Evolutionary conservation across 1,284 basidiomycete genomes (phyloP), one percentile per base, ranked within the genome.

Genomic region (Psilocybe mexicana): DNA sequence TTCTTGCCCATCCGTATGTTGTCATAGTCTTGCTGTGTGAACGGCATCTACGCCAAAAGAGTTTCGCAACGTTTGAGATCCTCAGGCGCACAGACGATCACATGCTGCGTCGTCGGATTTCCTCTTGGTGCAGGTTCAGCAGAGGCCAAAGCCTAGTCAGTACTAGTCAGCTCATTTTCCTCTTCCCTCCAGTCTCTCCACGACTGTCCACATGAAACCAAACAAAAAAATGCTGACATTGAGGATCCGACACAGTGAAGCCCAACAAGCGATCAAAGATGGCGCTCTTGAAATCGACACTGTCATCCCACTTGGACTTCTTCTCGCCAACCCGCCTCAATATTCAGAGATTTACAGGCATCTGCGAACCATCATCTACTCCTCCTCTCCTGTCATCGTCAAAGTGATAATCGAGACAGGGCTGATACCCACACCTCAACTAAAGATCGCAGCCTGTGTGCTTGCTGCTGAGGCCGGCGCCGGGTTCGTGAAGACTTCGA

Each of bases 351-450:
- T 81, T 1, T 74, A 72, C 57, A 53, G 68, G 0, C 78, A 81
- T 54, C 75, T 82, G 42, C 54, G 59, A 10, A 67, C 72, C 0
- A 76, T 79, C 35, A 71, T 79, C 35, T 56, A 63, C 3, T 70
- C 73, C 0, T 69, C 74, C 2, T 57, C 62, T 2, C 66, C 67
- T 0, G 60, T 72, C 18, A 69, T 71, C 1, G 76, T 81, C 43
- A 81, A 82, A 60, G 79, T 81, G 48, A 82, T 82, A 57, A 67
- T 82, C 7, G 79, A 82, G 59, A 82, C 79, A 2, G 69, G 73
- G 2, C 71, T 80, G 25, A 69, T 82, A 2, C 69, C 74, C 2
- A 71, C 73, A 24, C 69, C 72, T 18, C 71, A 79, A 58, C 57
- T 63, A 12, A 80, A 79, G 59, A 72, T 81, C 28, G 76, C 77